phyloP scores from a whole-genome alignment of 2,329 filamentous ascomycete species.

The Harringtonia lauricola region DNA sequence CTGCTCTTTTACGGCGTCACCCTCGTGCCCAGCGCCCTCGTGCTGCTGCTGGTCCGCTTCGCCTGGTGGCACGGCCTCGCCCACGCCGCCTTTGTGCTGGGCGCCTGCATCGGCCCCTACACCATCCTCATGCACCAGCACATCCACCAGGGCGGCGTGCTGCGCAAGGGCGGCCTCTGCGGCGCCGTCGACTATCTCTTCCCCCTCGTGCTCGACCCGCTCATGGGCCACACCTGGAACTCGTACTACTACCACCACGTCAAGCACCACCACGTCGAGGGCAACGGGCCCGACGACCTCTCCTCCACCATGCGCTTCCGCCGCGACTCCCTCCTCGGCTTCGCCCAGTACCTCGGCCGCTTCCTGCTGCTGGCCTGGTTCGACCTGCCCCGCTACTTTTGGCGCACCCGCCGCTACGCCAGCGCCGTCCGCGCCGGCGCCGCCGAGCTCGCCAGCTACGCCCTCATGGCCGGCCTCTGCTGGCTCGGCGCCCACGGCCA shows the following conservation, averaged over 20 bases:
- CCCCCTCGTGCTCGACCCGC: slow-evolving; percentile 62
- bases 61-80: slow-evolving; percentile 54
- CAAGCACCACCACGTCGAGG: slow-evolving; percentile 74
- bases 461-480: slow-evolving; percentile 34
- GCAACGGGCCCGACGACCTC: slow-evolving; percentile 66
- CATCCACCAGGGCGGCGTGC: slow-evolving; percentile 64
- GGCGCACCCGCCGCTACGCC: slow-evolving; percentile 44
- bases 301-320: slow-evolving; percentile 69
- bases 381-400: slow-evolving; percentile 65
- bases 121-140: slow-evolving; percentile 79
- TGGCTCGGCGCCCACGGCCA: slow-evolving; percentile 19
- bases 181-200: slow-evolving; percentile 50
- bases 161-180: slow-evolving; percentile 36
- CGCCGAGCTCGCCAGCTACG: slow-evolving; percentile 51
- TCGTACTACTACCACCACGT: slow-evolving; percentile 79
- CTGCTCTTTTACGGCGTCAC: slow-evolving; percentile 61
- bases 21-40: slow-evolving; percentile 54
- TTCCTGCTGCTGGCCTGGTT: slow-evolving; percentile 67
- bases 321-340: slow-evolving; percentile 54
- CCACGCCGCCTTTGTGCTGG: slow-evolving; percentile 55
- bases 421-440: slow-evolving; percentile 44
- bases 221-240: slow-evolving; percentile 80
- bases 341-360: slow-evolving; percentile 60
- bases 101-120: slow-evolving; percentile 56
- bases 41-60: slow-evolving; percentile 53